phyloP scores from a whole-genome alignment of 2,329 filamentous ascomycete species.

The Bimuria novae-zelandiae region DNA sequence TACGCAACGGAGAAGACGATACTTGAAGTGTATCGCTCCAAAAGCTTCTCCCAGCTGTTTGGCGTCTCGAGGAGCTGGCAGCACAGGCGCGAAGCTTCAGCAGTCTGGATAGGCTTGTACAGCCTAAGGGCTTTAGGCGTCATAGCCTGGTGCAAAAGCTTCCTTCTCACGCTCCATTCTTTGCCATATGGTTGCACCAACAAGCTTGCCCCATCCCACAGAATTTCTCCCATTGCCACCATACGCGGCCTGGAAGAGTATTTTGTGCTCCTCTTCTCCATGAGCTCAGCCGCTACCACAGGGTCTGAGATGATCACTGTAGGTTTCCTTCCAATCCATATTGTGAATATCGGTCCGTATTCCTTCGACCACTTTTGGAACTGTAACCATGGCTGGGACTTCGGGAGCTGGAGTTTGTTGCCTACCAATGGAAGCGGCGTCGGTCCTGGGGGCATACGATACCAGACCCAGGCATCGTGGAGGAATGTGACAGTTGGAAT shows the following conservation, averaged over 20 bases:
- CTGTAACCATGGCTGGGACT: conserved; percentile 41
- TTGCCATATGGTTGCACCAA: conserved; percentile 56
- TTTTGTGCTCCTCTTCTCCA: conserved; percentile 53
- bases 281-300: conserved; percentile 49
- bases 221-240: conserved; percentile 53
- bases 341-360: conserved; percentile 55
- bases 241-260: conserved; percentile 53
- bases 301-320: conserved; percentile 54
- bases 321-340: conserved; percentile 54
- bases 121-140: conserved; percentile 50
- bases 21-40: conserved; percentile 56
- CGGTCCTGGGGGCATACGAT: conserved; percentile 54
- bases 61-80: conserved; percentile 49
- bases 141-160: conserved; percentile 47
- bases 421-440: conserved; percentile 53
- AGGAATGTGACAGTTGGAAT: conserved; percentile 31
- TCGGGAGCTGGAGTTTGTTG: conserved; percentile 40
- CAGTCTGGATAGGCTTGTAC: conserved; percentile 56
- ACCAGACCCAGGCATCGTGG: conserved; percentile 36
- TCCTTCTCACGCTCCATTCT: conserved; percentile 51
- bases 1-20: conserved; percentile 58
- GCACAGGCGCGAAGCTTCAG: conserved; percentile 54
- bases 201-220: conserved; percentile 51
- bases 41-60: conserved; percentile 50
- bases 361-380: conserved; percentile 51